Conservation (phyloP, 2,329 filamentous ascomycete species). For the Fusarium decemcellulare region DNA sequence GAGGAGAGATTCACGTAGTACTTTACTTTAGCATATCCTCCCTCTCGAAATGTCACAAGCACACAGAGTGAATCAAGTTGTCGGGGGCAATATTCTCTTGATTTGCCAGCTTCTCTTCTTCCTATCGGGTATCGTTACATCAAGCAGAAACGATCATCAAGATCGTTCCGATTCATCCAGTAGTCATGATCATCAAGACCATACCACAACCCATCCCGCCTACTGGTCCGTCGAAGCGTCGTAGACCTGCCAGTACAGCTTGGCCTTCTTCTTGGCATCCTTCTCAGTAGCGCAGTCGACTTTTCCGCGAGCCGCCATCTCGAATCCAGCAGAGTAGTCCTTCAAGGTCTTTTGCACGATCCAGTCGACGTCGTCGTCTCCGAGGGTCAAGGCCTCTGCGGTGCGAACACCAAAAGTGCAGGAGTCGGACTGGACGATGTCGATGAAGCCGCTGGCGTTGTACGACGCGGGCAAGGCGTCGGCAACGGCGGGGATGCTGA, state of each 20-base stretch:
- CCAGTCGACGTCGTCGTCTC: slow-evolving; percentile 34
- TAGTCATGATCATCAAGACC: slow-evolving; percentile 20
- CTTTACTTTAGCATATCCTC: too few relatives aligned
- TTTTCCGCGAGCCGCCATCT: slow-evolving; percentile 33
- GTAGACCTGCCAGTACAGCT: slow-evolving; percentile 40
- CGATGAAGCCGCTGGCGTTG: slow-evolving; percentile 31
- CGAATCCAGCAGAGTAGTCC: slow-evolving; percentile 32
- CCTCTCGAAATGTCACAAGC: background rate
- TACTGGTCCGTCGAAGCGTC: slow-evolving; percentile 9
- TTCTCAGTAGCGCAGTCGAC: slow-evolving; percentile 26
- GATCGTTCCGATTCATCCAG: slow-evolving; percentile 1
- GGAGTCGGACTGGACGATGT: slow-evolving; percentile 44
- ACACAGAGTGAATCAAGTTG: slow-evolving; percentile 1
- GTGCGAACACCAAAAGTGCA: slow-evolving; percentile 48
- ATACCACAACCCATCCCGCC: background rate
- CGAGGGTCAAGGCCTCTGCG: slow-evolving; percentile 22
- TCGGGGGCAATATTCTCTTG: slow-evolving; percentile 16
- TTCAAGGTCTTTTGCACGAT: slow-evolving; percentile 32
- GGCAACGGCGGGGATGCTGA: slow-evolving; percentile 37
- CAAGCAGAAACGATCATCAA: slow-evolving; percentile 21
- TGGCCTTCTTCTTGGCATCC: slow-evolving; percentile 27
- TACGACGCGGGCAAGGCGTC: slow-evolving; percentile 22
- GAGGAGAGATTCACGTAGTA: too few relatives aligned
- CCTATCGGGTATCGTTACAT: slow-evolving; percentile 35
- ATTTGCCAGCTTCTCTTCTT: slow-evolving; percentile 17